Percentiles rank a stretch among this genome's conserved stretches.
phyloP scores from a whole-genome alignment of 1,284 basidiomycete genomes.

The Ganoderma leucocontextum region DNA sequence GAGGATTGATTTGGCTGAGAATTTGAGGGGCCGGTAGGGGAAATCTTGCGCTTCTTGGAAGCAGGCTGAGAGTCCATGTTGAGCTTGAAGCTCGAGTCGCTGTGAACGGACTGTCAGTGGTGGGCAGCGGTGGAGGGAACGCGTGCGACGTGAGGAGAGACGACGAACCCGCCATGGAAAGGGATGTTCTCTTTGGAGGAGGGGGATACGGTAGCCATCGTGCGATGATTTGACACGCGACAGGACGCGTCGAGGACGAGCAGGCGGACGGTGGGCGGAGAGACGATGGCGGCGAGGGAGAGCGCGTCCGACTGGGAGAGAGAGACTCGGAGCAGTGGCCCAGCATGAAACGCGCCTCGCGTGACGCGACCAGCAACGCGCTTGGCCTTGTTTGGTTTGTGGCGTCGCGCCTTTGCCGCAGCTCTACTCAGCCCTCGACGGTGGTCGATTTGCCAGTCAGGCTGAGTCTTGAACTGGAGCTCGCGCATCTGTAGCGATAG shows the following conservation, averaged over 20 bases:
- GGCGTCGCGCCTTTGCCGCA: conserved; percentile 15
- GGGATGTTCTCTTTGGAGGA: conserved; percentile 43
- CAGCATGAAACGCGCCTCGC: conserved; percentile 31
- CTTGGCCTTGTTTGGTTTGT: conserved; percentile 40
- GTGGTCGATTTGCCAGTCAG: no score
- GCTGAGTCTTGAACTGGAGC: no score
- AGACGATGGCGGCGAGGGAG: conserved; percentile 6
- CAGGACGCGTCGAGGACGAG: neutral
- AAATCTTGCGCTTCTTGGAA: conserved; percentile 69
- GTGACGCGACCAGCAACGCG: conserved; percentile 31
- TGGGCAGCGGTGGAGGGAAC: conserved; percentile 3
- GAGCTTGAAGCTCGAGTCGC: conserved; percentile 35
- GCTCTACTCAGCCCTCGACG: no score
- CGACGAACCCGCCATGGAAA: conserved; percentile 34
- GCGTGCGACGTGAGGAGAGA: conserved; percentile 1
- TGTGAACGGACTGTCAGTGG: conserved; percentile 10
- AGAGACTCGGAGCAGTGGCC: no score
- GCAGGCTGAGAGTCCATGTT: conserved; percentile 50
- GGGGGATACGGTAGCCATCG: conserved; percentile 32
- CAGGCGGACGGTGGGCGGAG: conserved; percentile 6
- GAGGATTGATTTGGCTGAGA: conserved; percentile 55
- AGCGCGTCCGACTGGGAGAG: conserved; percentile 23
- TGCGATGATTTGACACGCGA: neutral
- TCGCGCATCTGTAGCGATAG: neutral
- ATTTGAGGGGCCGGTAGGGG: conserved; percentile 42